A percentile compares a stretch with the other conserved stretches of the same genome.
Conservation (phyloP, 1,284 basidiomycete species). For the Veloporphyrellus conicus region DNA sequence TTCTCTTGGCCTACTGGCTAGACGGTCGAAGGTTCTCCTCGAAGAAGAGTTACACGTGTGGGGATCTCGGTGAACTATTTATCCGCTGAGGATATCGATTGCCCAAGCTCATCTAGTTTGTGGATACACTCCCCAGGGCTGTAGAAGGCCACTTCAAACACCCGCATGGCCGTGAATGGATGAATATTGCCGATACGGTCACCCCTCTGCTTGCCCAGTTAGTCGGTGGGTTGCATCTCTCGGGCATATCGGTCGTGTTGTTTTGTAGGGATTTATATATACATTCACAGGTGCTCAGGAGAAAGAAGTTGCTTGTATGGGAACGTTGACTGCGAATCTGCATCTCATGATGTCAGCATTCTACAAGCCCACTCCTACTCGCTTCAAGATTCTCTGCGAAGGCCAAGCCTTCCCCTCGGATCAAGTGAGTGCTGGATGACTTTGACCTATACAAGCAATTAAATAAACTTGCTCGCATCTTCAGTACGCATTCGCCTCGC, state of each 20-base stretch:
- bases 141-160: constrained; percentile 93
- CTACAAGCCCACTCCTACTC: constrained; percentile 79
- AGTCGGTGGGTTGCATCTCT: constrained; percentile 57
- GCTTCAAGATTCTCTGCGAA: constrained; percentile 96
- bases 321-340: constrained; percentile 90
- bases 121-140: constrained; percentile 48
- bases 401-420: constrained; percentile 93
- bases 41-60: constrained; percentile 87
- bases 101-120: constrained; percentile 4
- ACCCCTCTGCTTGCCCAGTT: constrained; percentile 77
- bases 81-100: constrained; percentile 5
- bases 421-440: constrained; percentile 53
- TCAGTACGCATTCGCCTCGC: constrained; percentile 93
- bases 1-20: constrained; percentile 84
- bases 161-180: constrained; percentile 81
- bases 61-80: constrained; percentile 62
- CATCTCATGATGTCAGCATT: constrained; percentile 93
- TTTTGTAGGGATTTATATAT: constrained; percentile 15
- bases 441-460: constrained; percentile 11
- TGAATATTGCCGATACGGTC: constrained; percentile 70
- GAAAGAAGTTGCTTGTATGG: constrained; percentile 90
- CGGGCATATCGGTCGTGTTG: background rate
- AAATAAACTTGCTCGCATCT: constrained; percentile 9
- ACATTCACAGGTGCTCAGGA: constrained; percentile 68
- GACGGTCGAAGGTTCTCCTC: constrained; percentile 67